phyloP scores from a whole-genome alignment of 2,329 filamentous ascomycete genomes.

The Trichothecium sympodiale region DNA sequence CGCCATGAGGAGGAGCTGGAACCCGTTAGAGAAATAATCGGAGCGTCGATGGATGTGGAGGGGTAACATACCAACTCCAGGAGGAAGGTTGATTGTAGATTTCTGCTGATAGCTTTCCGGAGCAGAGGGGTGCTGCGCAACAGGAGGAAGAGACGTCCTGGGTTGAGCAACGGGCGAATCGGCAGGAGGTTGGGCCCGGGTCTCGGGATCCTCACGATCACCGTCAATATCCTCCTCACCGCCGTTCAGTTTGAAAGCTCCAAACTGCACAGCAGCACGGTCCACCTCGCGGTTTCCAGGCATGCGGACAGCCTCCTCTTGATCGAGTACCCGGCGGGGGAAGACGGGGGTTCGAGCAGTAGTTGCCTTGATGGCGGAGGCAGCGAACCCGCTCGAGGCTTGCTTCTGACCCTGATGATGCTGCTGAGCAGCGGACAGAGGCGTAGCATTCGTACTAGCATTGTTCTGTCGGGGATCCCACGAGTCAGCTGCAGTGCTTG shows the following conservation, averaged over 20 bases:
- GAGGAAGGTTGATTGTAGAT: slow-evolving; percentile 33
- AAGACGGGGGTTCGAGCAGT: slow-evolving; percentile 64
- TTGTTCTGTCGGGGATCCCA: slow-evolving; percentile 58
- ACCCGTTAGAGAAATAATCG: slow-evolving; percentile 6
- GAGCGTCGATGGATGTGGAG: not conserved
- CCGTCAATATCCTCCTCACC: slow-evolving; percentile 84
- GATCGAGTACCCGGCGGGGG: slow-evolving; percentile 79
- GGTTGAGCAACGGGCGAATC: slow-evolving; percentile 83
- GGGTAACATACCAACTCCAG: slow-evolving; percentile 15
- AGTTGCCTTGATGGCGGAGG: slow-evolving; percentile 74
- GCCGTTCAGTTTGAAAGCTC: slow-evolving; percentile 82
- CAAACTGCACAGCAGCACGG: slow-evolving; percentile 87
- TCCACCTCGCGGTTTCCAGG: slow-evolving; percentile 93
- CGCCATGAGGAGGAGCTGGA: slow-evolving; percentile 12
- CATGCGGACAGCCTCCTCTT: slow-evolving; percentile 97
- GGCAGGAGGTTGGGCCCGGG: slow-evolving; percentile 81
- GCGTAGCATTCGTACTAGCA: slow-evolving; percentile 52
- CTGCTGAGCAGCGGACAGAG: slow-evolving; percentile 52
- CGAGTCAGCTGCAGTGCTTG: slow-evolving; percentile 81
- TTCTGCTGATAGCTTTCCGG: slow-evolving; percentile 48
- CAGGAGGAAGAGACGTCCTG: slow-evolving; percentile 76
- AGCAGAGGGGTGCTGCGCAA: slow-evolving; percentile 40
- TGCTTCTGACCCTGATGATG: slow-evolving; percentile 45
- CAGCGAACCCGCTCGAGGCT: slow-evolving; percentile 60
- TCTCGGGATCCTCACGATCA: slow-evolving; percentile 90